Percentiles rank a stretch among this genome's conserved stretches.
Conservation (phyloP, 768 basidiomycete species). For the Fomitopsis pulvina region DNA sequence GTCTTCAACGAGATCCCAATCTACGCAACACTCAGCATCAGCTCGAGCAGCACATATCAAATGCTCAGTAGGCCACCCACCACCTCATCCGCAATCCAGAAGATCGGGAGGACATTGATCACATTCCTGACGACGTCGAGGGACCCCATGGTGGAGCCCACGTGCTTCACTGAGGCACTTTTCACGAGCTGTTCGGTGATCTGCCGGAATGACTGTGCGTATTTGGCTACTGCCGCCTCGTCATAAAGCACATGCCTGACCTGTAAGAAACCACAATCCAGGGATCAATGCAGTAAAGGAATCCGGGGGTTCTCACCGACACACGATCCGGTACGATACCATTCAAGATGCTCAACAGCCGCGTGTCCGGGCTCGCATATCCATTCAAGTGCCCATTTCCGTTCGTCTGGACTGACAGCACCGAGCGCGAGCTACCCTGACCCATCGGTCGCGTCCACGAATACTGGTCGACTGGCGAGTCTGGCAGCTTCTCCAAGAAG, state of each 20-base stretch:
- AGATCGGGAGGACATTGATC: conserved; percentile 35
- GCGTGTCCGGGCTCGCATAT: background rate
- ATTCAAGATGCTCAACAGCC: background rate
- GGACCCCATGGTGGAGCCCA: conserved; percentile 24
- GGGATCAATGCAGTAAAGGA: background rate
- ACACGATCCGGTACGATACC: background rate
- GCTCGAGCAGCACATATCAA: background rate
- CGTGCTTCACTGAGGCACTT: conserved; percentile 8
- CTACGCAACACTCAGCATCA: conserved; percentile 15
- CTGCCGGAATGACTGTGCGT: conserved; percentile 19
- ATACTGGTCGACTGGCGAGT: conserved; percentile 39
- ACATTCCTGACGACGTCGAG: conserved; percentile 46
- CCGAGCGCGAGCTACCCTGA: background rate
- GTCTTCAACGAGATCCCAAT: conserved; percentile 43
- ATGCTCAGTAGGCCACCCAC: conserved; percentile 20
- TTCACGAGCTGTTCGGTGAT: conserved; percentile 22
- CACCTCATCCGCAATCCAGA: conserved; percentile 34
- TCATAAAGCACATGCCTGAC: conserved; percentile 10
- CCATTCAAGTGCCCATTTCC: conserved; percentile 2
- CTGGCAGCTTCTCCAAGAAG: conserved; percentile 28
- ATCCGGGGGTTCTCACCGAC: background rate
- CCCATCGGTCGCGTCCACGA: conserved; percentile 47
- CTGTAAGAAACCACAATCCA: background rate
- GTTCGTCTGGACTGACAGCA: background rate
- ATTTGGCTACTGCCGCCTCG: conserved; percentile 9